Conservation (phyloP, 2,329 filamentous ascomycete genomes). For the Pestalotiopsis sp. region DNA sequence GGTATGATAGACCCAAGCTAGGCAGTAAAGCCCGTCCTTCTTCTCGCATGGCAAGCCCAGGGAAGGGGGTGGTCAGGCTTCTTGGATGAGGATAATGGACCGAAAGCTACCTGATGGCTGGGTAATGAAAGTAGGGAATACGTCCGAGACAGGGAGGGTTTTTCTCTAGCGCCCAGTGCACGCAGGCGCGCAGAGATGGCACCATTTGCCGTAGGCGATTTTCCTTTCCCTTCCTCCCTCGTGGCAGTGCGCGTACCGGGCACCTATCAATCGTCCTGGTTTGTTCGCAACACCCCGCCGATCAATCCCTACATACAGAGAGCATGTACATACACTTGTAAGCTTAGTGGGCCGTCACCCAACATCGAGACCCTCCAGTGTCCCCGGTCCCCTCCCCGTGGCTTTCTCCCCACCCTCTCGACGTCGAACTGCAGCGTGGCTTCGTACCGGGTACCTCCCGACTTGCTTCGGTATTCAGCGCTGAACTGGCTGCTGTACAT, state of each 20-base stretch:
- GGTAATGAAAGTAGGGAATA: constrained; percentile 7
- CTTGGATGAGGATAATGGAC: constrained; percentile 6
- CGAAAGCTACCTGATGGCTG: constrained; percentile 16
- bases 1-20: background rate
- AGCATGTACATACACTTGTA: too few species aligned
- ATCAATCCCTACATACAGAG: background rate
- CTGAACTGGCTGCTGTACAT: background rate
- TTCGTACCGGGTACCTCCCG: background rate
- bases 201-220: constrained; percentile 1
- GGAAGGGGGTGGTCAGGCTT: background rate
- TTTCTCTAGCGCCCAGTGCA: constrained; percentile 2
- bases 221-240: constrained; percentile 9
- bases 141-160: constrained; percentile 2
- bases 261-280: constrained; percentile 8
- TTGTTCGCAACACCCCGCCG: too few species aligned
- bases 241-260: constrained; percentile 14
- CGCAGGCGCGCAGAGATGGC: background rate
- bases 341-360: too few species aligned
- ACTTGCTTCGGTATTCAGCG: background rate
- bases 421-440: background rate
- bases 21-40: background rate
- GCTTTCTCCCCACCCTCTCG: background rate
- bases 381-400: background rate
- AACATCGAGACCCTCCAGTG: background rate
- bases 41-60: background rate